Conservation (phyloP, 352 stramenopile species). For the Elongisporangium undulatum region DNA sequence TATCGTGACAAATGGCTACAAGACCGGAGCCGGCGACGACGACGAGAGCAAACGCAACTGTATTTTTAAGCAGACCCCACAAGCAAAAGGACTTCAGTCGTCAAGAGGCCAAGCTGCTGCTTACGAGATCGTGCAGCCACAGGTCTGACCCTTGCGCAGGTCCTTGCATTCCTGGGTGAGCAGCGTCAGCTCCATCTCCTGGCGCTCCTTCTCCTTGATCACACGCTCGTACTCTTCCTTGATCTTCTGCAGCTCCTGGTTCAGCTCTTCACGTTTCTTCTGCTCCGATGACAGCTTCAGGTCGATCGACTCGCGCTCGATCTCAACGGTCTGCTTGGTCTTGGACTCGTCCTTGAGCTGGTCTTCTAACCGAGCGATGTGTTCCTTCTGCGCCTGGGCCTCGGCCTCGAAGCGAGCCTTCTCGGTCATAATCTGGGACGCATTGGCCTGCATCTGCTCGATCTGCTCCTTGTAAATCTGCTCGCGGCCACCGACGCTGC, state of each 20-base stretch:
- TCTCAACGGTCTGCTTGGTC: conserved; percentile 67
- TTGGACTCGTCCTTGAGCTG: conserved; percentile 55
- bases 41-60: neutral
- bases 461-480: conserved; percentile 88
- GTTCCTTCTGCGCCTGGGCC: conserved; percentile 58
- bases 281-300: conserved; percentile 57
- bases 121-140: conserved; percentile 70
- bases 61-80: neutral
- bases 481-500: conserved; percentile 68
- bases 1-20: neutral
- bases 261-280: conserved; percentile 50
- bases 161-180: conserved; percentile 76
- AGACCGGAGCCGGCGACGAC: neutral
- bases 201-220: conserved; percentile 75
- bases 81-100: conserved; percentile 3
- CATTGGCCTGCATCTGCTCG: conserved; percentile 74
- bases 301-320: conserved; percentile 72
- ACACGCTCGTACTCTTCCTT: conserved; percentile 69
- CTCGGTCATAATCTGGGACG: conserved; percentile 72
- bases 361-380: conserved; percentile 61
- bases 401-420: conserved; percentile 68
- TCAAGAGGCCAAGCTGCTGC: neutral
- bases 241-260: conserved; percentile 56
- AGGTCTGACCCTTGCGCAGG: conserved; percentile 64
- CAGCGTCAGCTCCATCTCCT: conserved; percentile 76